phyloP scores from a whole-genome alignment of 2,329 filamentous ascomycete species.

The Aureobasidium leucospermi region DNA sequence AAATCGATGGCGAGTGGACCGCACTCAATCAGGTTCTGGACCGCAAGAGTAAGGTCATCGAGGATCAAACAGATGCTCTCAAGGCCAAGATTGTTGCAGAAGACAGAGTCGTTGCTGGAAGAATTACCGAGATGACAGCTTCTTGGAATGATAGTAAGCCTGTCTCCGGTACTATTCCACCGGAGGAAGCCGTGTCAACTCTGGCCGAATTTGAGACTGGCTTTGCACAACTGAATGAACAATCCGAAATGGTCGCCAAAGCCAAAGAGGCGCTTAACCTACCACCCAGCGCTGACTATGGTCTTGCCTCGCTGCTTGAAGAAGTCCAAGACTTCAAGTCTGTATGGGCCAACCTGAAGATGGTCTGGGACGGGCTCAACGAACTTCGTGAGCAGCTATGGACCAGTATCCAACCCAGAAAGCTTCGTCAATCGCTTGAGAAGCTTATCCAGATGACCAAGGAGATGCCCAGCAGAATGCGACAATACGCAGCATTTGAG shows the following conservation, averaged over 20 bases:
- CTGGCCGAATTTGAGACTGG: slow-evolving; percentile 75
- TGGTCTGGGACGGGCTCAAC: slow-evolving; percentile 93
- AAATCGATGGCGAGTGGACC: slow-evolving; percentile 94
- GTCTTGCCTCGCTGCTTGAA: slow-evolving; percentile 79
- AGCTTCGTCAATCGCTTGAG: slow-evolving; percentile 83
- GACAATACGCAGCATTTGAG: slow-evolving; percentile 99
- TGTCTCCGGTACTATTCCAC: slow-evolving; percentile 87
- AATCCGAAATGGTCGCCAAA: slow-evolving; percentile 88
- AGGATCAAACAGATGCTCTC: slow-evolving; percentile 91
- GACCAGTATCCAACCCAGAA: slow-evolving; percentile 92
- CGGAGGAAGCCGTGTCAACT: slow-evolving; percentile 77
- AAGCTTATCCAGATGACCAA: slow-evolving; percentile 95
- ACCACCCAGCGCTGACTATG: slow-evolving; percentile 68
- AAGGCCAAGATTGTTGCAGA: slow-evolving; percentile 92
- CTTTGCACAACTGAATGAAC: slow-evolving; percentile 76
- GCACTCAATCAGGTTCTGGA: slow-evolving; percentile 85
- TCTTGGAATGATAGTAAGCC: slow-evolving; percentile 98
- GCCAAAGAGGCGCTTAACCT: slow-evolving; percentile 96
- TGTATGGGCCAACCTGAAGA: slow-evolving; percentile 91
- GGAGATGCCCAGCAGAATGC: slow-evolving; percentile 98
- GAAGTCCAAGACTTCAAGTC: slow-evolving; percentile 99
- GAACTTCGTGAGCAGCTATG: slow-evolving; percentile 88
- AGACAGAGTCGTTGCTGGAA: slow-evolving; percentile 82
- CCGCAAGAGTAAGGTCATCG: slow-evolving; percentile 89
- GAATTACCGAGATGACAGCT: slow-evolving; percentile 73